Conservation (phyloP, 2,329 filamentous ascomycete species). For the Chrysosporium keratinophilum region DNA sequence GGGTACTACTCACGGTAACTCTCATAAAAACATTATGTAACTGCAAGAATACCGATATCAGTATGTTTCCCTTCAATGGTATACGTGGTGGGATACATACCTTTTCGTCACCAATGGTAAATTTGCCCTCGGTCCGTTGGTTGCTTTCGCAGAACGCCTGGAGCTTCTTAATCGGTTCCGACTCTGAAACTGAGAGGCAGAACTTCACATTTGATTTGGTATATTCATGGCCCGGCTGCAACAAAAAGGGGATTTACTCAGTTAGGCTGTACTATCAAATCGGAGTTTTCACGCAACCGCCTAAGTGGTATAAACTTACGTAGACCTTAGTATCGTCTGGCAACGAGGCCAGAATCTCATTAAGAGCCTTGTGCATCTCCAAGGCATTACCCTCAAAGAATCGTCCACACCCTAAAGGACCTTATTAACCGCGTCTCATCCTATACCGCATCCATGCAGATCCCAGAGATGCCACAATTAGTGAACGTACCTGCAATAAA, state of each 20-base stretch:
- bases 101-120: conserved; percentile 97
- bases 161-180: conserved; percentile 65
- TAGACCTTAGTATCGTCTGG: conserved; percentile 90
- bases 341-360: conserved; percentile 67
- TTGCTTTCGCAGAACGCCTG: conserved; percentile 67
- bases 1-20: conserved; percentile 52
- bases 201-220: conserved; percentile 96
- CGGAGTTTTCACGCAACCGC: neutral
- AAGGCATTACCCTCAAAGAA: conserved; percentile 88
- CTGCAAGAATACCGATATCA: conserved; percentile 36
- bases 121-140: conserved; percentile 83
- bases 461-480: too few species aligned
- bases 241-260: neutral
- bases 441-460: too few species aligned
- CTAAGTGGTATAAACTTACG: conserved; percentile 41
- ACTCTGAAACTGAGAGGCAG: conserved; percentile 62
- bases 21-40: conserved; percentile 96
- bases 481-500: conserved; percentile 76
- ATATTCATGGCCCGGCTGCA: conserved; percentile 86
- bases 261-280: neutral
- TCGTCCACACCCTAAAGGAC: conserved; percentile 63
- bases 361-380: conserved; percentile 90
- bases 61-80: neutral
- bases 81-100: conserved; percentile 36
- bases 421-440: neutral